Base-by-base conservation (phyloP, 345 rosid genomes). In the Heritiera littoralis region DNA sequence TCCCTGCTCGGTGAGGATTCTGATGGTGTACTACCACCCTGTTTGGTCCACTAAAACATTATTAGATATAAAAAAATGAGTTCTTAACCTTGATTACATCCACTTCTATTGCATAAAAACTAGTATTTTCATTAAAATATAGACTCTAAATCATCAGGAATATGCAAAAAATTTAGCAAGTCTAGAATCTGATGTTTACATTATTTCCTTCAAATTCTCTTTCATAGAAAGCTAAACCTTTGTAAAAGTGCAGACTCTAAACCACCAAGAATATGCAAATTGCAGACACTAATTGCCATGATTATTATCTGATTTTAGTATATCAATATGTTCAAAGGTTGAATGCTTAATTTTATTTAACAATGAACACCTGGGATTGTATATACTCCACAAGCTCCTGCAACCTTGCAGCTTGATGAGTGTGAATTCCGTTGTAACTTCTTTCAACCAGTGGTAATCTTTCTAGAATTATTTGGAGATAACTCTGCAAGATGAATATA, bases 381-480 rank as follows among this genome's bases (percentile, higher is more conserved):
- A 94, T 94, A 76, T 82, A 88, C 63, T 94, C 96, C 78, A 93
- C 95, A 55, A 97, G 94, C 80, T 94, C 98, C 86, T 89, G 99
- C 87, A 97, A 80, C 81, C 90, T 90, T 49, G 91, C 91, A 72
- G 97, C 95, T 86, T 97, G 98, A 46, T 85, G 96, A 48, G 87
- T 67, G 78, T 89, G 97, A 75, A 94, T 90, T 58, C 97, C 98
- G 58, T 83, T 87, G 72, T 92, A 92, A 82, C 86, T 94, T 84
- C 92, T 88, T 83, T 90, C 97, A 32, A 79, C 76, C 60, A 92
- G 85, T 6, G 97, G 98, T 72, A 93, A 80, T 73, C 89, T 87
- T 85, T 94, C 98, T 90, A 93, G 78, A 81, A 94, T 85, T 84
- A 97, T 97, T 89, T 94, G 93, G 71, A 97, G 92, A 83, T 94